Evolutionary conservation across 768 basidiomycete species (phyloP).

Genomic region (Candolleomyces aberdarensis): DNA sequence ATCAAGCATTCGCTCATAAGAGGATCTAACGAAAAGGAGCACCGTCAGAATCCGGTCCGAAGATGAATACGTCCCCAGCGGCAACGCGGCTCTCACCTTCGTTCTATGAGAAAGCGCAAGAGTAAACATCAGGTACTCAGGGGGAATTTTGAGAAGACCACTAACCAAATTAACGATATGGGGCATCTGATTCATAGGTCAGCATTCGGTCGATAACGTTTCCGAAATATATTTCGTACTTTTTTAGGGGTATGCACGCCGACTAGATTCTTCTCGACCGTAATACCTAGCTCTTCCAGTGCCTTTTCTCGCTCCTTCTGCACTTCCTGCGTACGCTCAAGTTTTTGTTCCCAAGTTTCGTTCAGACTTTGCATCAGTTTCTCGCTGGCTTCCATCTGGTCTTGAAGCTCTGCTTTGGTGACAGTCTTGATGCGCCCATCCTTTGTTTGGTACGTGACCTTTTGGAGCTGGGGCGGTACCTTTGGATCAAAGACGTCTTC

Average conservation of each 20-base stretch:
- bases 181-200: constrained; percentile 60
- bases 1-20: constrained; percentile 95
- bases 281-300: constrained; percentile 95
- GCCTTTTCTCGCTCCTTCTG: constrained; percentile 98
- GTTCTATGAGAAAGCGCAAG: constrained; percentile 13
- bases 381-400: constrained; percentile 94
- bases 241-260: constrained; percentile 98
- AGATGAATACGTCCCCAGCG: background rate
- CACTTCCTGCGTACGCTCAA: constrained; percentile 87
- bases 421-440: constrained; percentile 94
- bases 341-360: constrained; percentile 96
- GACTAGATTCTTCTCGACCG: constrained; percentile 93
- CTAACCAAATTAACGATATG: constrained; percentile 90
- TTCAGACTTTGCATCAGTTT: constrained; percentile 92
- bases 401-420: constrained; percentile 95
- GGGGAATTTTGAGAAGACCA: constrained; percentile 16
- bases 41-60: constrained; percentile 13
- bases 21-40: constrained; percentile 56
- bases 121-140: constrained; percentile 8
- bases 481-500: constrained; percentile 84
- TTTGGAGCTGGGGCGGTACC: constrained; percentile 91
- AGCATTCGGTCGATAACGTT: constrained; percentile 3
- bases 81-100: constrained; percentile 60
- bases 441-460: constrained; percentile 90
- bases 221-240: constrained; percentile 42